Percentiles rank a stretch among this genome's conserved stretches.
Conservation (phyloP, 768 basidiomycete species). For the Dioszegia crocea region DNA sequence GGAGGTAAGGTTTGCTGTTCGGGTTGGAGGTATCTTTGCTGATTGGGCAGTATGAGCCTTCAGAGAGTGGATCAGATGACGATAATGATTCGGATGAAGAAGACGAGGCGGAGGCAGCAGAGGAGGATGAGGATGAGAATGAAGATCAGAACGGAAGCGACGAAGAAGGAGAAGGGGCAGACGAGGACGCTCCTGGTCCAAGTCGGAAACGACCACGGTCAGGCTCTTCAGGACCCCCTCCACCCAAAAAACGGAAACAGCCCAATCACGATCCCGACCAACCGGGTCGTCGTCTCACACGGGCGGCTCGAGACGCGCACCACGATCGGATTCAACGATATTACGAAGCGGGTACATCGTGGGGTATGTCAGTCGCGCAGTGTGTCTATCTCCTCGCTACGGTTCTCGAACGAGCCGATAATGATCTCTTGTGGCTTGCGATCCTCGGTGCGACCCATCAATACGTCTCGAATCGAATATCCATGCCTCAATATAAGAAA, state of each 20-base stretch:
- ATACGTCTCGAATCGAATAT: slow-evolving; percentile 81
- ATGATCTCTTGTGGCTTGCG: slow-evolving; percentile 90
- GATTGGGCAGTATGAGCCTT: slow-evolving; percentile 67
- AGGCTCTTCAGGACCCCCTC: slow-evolving; percentile 9
- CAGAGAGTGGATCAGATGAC: slow-evolving; percentile 55
- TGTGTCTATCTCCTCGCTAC: slow-evolving; percentile 86
- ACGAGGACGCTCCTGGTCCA: slow-evolving; percentile 5
- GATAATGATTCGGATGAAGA: slow-evolving; percentile 49
- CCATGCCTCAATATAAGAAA: slow-evolving; percentile 75
- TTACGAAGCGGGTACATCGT: slow-evolving; percentile 76
- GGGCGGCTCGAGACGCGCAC: slow-evolving; percentile 66
- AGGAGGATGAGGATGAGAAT: slow-evolving; percentile 3
- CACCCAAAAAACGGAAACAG: slow-evolving; percentile 21
- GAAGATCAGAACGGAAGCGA: neutral
- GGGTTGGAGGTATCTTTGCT: neutral
- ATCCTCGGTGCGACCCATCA: slow-evolving; percentile 91
- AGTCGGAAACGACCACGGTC: slow-evolving; percentile 6
- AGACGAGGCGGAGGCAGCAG: slow-evolving; percentile 23
- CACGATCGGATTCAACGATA: slow-evolving; percentile 68
- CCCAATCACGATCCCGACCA: slow-evolving; percentile 34
- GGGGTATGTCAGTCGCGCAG: slow-evolving; percentile 83
- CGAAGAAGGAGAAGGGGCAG: neutral
- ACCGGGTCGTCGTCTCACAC: slow-evolving; percentile 59
- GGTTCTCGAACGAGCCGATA: slow-evolving; percentile 84
- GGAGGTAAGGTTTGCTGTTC: slow-evolving; percentile 56